Percentiles rank a stretch among this genome's conserved stretches.
Conservation (phyloP, 1,139 yeast species). For the Geotrichum klebahnii region DNA sequence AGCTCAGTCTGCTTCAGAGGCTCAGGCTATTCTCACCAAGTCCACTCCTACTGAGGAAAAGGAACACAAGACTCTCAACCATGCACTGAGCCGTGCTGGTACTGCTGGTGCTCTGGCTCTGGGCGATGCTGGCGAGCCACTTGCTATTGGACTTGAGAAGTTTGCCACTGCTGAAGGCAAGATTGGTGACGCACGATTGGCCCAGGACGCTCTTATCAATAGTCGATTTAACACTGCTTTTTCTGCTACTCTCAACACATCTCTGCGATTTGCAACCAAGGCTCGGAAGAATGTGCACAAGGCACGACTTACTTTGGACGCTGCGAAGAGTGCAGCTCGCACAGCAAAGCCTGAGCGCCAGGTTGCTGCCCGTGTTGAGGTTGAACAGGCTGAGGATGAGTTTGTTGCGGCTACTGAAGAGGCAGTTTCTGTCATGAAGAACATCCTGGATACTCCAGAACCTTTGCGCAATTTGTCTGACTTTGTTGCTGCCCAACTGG, state of each 20-base stretch:
- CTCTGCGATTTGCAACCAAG: slow-evolving; percentile 61
- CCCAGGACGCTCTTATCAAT: slow-evolving; percentile 73
- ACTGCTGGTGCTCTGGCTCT: slow-evolving; percentile 49
- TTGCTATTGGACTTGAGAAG: slow-evolving; percentile 49
- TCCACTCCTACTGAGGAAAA: slow-evolving; percentile 50
- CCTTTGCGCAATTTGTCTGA: slow-evolving; percentile 68
- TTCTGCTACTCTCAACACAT: slow-evolving; percentile 58
- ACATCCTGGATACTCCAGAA: slow-evolving; percentile 69
- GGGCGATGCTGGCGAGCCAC: slow-evolving; percentile 40
- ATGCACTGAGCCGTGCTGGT: slow-evolving; percentile 78
- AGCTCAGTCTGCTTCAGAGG: slow-evolving; percentile 78
- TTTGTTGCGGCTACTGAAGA: slow-evolving; percentile 89
- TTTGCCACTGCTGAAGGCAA: slow-evolving; percentile 57
- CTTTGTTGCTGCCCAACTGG: slow-evolving; percentile 73
- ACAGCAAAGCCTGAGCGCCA: slow-evolving; percentile 70
- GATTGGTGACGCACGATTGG: slow-evolving; percentile 78
- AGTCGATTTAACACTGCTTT: slow-evolving; percentile 68
- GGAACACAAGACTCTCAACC: slow-evolving; percentile 81
- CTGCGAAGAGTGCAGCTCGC: slow-evolving; percentile 67
- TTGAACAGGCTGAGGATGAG: slow-evolving; percentile 85
- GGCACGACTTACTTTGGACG: slow-evolving; percentile 74
- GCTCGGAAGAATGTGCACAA: slow-evolving; percentile 76
- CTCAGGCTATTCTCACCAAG: slow-evolving; percentile 64
- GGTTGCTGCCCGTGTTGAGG: slow-evolving; percentile 67
- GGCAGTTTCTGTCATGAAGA: slow-evolving; percentile 79